A percentile compares a stretch with the other conserved stretches of the same genome.
Conservation (phyloP, 805 yeast species). For the Metschnikowia drakensbergensis region DNA sequence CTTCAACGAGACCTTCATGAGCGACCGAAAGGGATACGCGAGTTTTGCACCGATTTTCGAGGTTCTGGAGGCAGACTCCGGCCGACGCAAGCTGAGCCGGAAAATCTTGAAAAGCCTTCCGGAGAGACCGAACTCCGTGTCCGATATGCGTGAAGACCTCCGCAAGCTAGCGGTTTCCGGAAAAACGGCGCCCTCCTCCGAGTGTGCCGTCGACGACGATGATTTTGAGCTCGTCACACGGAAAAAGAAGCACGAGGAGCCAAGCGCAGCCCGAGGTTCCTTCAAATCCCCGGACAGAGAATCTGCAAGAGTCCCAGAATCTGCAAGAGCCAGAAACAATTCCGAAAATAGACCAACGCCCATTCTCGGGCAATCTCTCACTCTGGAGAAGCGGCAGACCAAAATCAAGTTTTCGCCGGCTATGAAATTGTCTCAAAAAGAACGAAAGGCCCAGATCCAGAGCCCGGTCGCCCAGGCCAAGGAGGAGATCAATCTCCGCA, state of each 20-base stretch:
- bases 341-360: neutral
- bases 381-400: slow-evolving; percentile 15
- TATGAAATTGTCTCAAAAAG: slow-evolving; percentile 55
- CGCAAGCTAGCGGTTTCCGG: neutral
- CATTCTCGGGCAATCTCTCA: slow-evolving; percentile 12
- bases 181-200: neutral
- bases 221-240: slow-evolving; percentile 19
- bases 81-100: slow-evolving; percentile 21
- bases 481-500: slow-evolving; percentile 4
- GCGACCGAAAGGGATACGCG: slow-evolving; percentile 29
- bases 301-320: no score
- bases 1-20: slow-evolving; percentile 33
- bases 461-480: neutral
- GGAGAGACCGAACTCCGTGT: neutral
- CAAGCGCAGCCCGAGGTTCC: neutral
- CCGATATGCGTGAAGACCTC: neutral
- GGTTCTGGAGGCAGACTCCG: slow-evolving; percentile 6
- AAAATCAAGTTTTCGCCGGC: slow-evolving; percentile 35
- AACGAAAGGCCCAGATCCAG: slow-evolving; percentile 27
- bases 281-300: neutral
- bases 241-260: slow-evolving; percentile 3
- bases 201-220: slow-evolving; percentile 21
- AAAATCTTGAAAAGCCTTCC: slow-evolving; percentile 19
- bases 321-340: neutral
- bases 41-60: slow-evolving; percentile 38